Evolutionary conservation across 2,329 filamentous ascomycete species (phyloP).

Genomic region (Fusarium oxysporum): DNA sequence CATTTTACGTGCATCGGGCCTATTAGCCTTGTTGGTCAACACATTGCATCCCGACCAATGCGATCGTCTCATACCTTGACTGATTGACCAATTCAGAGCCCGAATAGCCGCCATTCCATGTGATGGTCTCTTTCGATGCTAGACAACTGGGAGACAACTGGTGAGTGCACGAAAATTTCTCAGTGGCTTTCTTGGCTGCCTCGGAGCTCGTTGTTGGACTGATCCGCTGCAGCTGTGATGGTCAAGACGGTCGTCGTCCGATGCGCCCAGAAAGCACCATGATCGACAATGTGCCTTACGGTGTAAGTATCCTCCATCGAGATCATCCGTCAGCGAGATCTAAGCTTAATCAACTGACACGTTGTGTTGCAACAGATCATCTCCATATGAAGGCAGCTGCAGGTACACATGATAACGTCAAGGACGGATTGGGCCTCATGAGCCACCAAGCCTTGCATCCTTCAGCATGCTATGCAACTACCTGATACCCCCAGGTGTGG

Average conservation of each 20-base stretch:
- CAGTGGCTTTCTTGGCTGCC: not conserved
- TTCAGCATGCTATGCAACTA: not conserved
- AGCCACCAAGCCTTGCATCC: not conserved
- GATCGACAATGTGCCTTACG: not conserved
- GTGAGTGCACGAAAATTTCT: too few relatives aligned
- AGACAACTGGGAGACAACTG: too few relatives aligned
- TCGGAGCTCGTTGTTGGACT: not conserved
- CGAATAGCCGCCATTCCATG: not conserved
- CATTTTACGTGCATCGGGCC: slow-evolving; percentile 21
- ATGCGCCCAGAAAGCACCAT: not conserved
- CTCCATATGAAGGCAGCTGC: not conserved
- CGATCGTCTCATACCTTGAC: not conserved
- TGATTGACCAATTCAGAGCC: not conserved
- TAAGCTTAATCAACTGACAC: not conserved
- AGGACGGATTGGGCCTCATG: not conserved
- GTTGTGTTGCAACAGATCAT: not conserved
- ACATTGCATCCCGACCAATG: not conserved
- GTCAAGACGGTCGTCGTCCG: rapidly evolving
- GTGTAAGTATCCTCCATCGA: not conserved
- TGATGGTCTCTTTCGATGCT: not conserved
- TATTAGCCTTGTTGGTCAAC: slow-evolving; percentile 9
- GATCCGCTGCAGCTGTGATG: not conserved
- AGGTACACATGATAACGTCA: not conserved
- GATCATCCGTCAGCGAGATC: not conserved
- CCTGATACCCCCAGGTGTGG: not conserved